These are phyloP conservation scores for Scedosporium boydii DNA, from an alignment of 2,329 filamentous ascomycete species.

Conservation along the genomic window DNA sequence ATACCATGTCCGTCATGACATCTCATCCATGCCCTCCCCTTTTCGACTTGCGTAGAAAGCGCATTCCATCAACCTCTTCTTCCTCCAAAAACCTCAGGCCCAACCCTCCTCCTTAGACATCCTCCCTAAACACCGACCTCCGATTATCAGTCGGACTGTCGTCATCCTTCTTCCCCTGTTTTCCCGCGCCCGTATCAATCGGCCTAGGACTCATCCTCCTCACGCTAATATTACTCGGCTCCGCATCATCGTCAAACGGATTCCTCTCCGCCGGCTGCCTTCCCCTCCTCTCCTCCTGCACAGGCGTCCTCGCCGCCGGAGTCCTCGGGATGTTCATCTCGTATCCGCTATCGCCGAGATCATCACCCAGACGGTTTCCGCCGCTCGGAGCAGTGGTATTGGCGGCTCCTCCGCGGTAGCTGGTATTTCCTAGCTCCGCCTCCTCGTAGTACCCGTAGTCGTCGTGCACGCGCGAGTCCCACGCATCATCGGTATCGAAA, in stretches of 20 bases:
- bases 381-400: neutral
- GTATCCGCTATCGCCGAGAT: conserved; percentile 32
- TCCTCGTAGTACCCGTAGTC: conserved; percentile 46
- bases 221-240: conserved; percentile 50
- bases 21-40: too few relatives aligned
- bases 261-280: conserved; percentile 31
- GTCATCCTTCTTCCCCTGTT: conserved; percentile 19
- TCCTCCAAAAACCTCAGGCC: neutral
- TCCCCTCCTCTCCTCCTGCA: conserved; percentile 32
- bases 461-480: conserved; percentile 70
- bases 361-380: conserved; percentile 6
- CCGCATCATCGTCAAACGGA: conserved; percentile 63
- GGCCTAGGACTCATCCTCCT: conserved; percentile 69
- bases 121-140: conserved; percentile 61
- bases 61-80: neutral
- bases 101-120: conserved; percentile 36
- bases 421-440: conserved; percentile 14
- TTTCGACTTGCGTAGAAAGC: neutral
- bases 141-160: conserved; percentile 54
- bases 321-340: conserved; percentile 37
- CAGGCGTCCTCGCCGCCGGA: conserved; percentile 24
- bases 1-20: too few relatives aligned
- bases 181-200: conserved; percentile 39
- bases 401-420: conserved; percentile 17
- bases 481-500: conserved; percentile 75